phyloP scores from a whole-genome alignment of 1,284 basidiomycete genomes.

The Porogramme epimiltina region DNA sequence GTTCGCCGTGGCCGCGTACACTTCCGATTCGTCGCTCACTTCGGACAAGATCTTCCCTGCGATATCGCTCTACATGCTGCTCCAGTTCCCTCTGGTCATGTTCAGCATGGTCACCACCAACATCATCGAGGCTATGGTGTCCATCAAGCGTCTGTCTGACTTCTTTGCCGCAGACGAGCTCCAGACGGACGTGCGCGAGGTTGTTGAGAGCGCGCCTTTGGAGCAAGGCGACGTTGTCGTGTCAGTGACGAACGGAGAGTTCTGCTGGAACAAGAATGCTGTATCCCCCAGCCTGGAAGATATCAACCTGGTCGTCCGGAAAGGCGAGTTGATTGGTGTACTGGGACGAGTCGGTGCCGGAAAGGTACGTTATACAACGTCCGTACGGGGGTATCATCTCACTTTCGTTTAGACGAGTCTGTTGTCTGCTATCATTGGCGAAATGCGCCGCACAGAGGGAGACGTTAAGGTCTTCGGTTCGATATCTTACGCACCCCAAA shows the following conservation, averaged over 20 bases:
- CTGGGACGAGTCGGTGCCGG: conserved; percentile 93
- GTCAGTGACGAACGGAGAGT: conserved; percentile 73
- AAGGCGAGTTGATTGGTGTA: conserved; percentile 87
- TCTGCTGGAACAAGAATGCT: conserved; percentile 70
- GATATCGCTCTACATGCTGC: conserved; percentile 89
- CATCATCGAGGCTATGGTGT: conserved; percentile 86
- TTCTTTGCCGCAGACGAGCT: conserved; percentile 85
- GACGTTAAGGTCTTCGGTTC: conserved; percentile 71
- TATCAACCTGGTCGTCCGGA: conserved; percentile 75
- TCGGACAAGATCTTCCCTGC: conserved; percentile 94
- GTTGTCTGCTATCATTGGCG: conserved; percentile 81
- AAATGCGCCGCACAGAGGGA: conserved; percentile 83
- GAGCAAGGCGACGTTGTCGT: conserved; percentile 72
- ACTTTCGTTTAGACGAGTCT: conserved; percentile 57
- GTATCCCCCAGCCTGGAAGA: conserved; percentile 72
- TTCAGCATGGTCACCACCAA: conserved; percentile 74
- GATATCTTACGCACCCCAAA: conserved; percentile 90
- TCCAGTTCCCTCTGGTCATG: conserved; percentile 90
- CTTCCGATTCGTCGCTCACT: conserved; percentile 76
- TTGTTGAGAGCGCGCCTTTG: conserved; percentile 47
- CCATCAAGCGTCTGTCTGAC: conserved; percentile 75
- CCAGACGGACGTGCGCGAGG: conserved; percentile 69
- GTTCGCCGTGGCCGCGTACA: conserved; percentile 79
- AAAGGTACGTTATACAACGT: conserved; percentile 55
- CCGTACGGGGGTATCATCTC: background rate